A percentile compares a stretch with the other conserved stretches of the same genome.
Conservation (phyloP, 1,284 basidiomycete genomes). For the Microbotryum lychnidis-dioicae region DNA sequence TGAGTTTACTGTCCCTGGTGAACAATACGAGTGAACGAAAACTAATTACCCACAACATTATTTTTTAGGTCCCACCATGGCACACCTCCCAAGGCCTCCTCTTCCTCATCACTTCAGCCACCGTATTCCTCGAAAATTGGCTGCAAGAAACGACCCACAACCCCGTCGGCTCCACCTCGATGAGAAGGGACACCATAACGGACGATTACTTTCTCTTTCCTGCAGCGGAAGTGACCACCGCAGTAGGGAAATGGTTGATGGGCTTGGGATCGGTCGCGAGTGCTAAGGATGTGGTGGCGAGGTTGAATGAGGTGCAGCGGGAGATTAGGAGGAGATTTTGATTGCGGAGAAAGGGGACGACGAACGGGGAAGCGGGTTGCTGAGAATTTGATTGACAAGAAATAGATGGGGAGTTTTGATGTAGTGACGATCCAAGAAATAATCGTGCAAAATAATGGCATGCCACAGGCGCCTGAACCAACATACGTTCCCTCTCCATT, state of each 20-base stretch:
- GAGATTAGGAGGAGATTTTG: slow-evolving; percentile 21
- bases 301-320: slow-evolving; percentile 25
- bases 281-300: slow-evolving; percentile 8
- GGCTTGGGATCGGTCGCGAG: slow-evolving; percentile 13
- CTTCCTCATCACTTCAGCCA: slow-evolving; percentile 66
- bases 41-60: too few relatives aligned
- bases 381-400: too few relatives aligned
- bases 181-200: not conserved
- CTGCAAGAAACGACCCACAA: slow-evolving; percentile 52
- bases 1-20: slow-evolving; percentile 39
- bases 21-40: not conserved
- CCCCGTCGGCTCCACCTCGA: not conserved
- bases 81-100: slow-evolving; percentile 67
- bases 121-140: slow-evolving; percentile 65
- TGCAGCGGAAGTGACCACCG: slow-evolving; percentile 26
- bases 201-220: slow-evolving; percentile 16
- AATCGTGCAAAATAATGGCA: too few relatives aligned
- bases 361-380: too few relatives aligned
- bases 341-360: not conserved
- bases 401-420: too few relatives aligned
- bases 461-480: too few relatives aligned
- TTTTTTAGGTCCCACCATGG: slow-evolving; percentile 64
- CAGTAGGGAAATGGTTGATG: slow-evolving; percentile 26
- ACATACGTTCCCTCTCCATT: too few relatives aligned
- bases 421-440: too few relatives aligned